Percentiles rank a stretch among this genome's conserved stretches.
Conservation (phyloP, 1,284 basidiomycete genomes). For the Anthracocystis setariae region DNA sequence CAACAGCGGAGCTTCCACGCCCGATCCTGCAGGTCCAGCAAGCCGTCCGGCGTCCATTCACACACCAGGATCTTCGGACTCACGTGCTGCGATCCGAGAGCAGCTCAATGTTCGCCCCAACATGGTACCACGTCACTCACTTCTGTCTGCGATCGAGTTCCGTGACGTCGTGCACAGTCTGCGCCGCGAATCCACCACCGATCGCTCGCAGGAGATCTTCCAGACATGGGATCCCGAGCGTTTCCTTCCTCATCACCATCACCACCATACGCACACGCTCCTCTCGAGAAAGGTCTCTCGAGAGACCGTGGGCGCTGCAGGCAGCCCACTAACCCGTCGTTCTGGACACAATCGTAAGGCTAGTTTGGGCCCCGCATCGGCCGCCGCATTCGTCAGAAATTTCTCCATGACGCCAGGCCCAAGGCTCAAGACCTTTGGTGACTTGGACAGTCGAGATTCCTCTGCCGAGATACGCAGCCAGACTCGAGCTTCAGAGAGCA, state of each 20-base stretch:
- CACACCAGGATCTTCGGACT: constrained; percentile 29
- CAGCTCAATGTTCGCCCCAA: constrained; percentile 32
- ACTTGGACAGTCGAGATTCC: constrained; percentile 14
- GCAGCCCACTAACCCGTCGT: constrained; percentile 13
- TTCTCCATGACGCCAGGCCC: constrained; percentile 20
- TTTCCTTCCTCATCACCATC: constrained; percentile 53
- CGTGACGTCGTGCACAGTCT: constrained; percentile 85
- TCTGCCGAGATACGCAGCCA: constrained; percentile 1
- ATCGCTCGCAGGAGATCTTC: constrained; percentile 56
- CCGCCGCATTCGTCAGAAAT: constrained; percentile 14
- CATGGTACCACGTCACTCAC: constrained; percentile 71
- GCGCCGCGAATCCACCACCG: constrained; percentile 70
- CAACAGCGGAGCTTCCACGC: constrained; percentile 24
- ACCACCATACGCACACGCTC: constrained; percentile 15
- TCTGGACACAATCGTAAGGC: constrained; percentile 29
- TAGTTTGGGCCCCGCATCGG: constrained; percentile 23
- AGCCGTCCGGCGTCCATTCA: constrained; percentile 28
- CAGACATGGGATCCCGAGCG: constrained; percentile 58
- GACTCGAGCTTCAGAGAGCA: constrained; percentile 2
- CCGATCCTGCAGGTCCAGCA: constrained; percentile 10
- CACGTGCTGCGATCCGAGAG: constrained; percentile 12
- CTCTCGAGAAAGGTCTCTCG: constrained; percentile 23
- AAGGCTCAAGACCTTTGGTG: constrained; percentile 30
- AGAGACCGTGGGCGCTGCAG: constrained; percentile 4
- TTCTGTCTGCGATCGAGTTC: constrained; percentile 93